phyloP scores from a whole-genome alignment of 2,329 filamentous ascomycete genomes.

The Cladorrhinum sp. region DNA sequence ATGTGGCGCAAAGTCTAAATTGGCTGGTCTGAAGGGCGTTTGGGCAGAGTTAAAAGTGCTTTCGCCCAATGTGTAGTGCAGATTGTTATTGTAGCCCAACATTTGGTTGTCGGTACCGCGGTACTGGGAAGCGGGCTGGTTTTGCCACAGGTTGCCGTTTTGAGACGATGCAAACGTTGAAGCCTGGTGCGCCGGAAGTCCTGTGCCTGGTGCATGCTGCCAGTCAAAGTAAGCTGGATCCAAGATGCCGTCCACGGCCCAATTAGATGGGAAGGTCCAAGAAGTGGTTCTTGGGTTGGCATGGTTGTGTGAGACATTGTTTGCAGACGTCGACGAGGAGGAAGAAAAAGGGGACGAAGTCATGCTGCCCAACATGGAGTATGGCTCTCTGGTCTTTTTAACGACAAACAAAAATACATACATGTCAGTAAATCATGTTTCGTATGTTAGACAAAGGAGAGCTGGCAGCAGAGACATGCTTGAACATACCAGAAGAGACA shows the following conservation, averaged over 20 bases:
- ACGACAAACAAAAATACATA: background rate
- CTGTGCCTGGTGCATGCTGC: background rate
- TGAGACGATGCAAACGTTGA: background rate
- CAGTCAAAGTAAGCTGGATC: background rate
- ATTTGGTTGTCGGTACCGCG: background rate
- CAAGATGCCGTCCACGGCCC: background rate
- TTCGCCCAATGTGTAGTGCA: background rate
- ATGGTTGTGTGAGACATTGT: background rate
- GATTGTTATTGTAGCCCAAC: background rate
- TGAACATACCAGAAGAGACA: background rate
- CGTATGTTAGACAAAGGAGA: background rate
- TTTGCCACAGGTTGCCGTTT: background rate
- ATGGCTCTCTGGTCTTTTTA: background rate
- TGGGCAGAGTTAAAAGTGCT: background rate
- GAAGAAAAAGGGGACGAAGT: background rate
- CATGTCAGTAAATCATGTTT: background rate
- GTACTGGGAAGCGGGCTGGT: background rate
- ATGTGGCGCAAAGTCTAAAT: background rate
- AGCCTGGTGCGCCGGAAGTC: background rate
- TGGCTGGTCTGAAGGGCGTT: background rate
- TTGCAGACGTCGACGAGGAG: background rate
- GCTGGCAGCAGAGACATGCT: background rate
- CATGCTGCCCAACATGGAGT: background rate
- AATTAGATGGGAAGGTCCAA: too few relatives aligned
- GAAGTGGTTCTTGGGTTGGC: background rate